Percentiles rank a stretch among this genome's conserved stretches.
These are phyloP conservation scores for Cercospora sesami DNA, from an alignment of 2,329 filamentous ascomycete species.

Conservation along the genomic window DNA sequence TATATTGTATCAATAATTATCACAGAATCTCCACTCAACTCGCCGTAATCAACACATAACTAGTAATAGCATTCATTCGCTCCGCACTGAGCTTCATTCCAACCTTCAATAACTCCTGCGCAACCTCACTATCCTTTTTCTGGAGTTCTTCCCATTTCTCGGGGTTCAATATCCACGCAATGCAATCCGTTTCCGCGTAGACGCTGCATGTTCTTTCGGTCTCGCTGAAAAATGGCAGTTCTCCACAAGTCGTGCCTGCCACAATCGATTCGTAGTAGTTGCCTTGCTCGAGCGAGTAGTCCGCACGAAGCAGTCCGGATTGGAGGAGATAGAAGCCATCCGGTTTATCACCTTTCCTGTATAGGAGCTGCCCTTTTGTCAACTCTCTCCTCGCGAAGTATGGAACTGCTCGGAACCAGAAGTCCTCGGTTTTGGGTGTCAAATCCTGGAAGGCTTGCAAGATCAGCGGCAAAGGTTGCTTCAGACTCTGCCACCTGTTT, in stretches of 20 bases:
- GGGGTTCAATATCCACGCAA: slow-evolving; percentile 76
- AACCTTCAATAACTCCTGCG: slow-evolving; percentile 78
- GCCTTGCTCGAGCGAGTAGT: slow-evolving; percentile 89
- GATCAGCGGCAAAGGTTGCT: slow-evolving; percentile 86
- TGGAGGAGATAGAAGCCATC: slow-evolving; percentile 89
- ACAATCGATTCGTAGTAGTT: slow-evolving; percentile 88
- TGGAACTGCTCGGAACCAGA: slow-evolving; percentile 78
- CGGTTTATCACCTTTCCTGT: slow-evolving; percentile 70
- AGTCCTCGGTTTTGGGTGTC: slow-evolving; percentile 84
- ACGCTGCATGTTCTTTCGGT: slow-evolving; percentile 86
- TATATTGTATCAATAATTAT: background rate
- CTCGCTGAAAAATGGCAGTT: slow-evolving; percentile 93
- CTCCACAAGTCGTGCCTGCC: slow-evolving; percentile 90
- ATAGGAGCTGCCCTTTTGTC: slow-evolving; percentile 69
- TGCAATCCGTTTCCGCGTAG: slow-evolving; percentile 66
- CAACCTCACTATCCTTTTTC: slow-evolving; percentile 70
- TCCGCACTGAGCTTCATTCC: slow-evolving; percentile 93
- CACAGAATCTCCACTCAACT: slow-evolving; percentile 33
- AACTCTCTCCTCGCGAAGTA: slow-evolving; percentile 75
- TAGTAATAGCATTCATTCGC: slow-evolving; percentile 73
- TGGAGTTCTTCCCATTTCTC: slow-evolving; percentile 73
- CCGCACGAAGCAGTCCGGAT: slow-evolving; percentile 80
- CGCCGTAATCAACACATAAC: slow-evolving; percentile 46
- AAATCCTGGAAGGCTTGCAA: slow-evolving; percentile 93
- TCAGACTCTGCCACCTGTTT: slow-evolving; percentile 79